These are phyloP conservation scores for Aphanomyces invadans DNA, from an alignment of 352 stramenopile species.

Conservation along the genomic window DNA sequence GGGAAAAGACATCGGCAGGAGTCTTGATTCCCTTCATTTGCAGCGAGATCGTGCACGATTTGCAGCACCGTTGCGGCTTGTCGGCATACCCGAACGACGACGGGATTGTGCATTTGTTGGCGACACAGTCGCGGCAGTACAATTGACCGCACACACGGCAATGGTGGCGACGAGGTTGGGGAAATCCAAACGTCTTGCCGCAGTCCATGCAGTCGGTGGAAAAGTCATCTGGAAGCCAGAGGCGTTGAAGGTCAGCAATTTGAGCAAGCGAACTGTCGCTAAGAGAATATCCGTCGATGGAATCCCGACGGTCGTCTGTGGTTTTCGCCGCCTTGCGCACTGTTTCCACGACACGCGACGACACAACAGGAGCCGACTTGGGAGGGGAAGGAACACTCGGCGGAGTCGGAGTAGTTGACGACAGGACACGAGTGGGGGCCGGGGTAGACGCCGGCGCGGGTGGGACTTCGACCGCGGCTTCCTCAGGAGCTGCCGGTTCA, in stretches of 20 bases:
- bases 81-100: conserved; percentile 74
- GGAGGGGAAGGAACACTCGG: conserved; percentile 2
- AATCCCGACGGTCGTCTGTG: conserved; percentile 31
- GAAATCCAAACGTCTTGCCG: conserved; percentile 70
- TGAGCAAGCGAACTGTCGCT: conserved; percentile 4
- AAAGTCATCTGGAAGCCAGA: conserved; percentile 85
- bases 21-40: conserved; percentile 83
- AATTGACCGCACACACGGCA: conserved; percentile 77
- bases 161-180: conserved; percentile 74
- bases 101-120: conserved; percentile 79
- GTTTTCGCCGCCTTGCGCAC: conserved; percentile 24
- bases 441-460: conserved; percentile 9
- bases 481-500: too few species aligned
- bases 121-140: conserved; percentile 71
- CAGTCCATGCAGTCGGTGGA: conserved; percentile 84
- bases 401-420: conserved; percentile 6
- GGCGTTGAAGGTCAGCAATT: conserved; percentile 65
- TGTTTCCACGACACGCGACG: conserved; percentile 25
- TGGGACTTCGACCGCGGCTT: too few species aligned
- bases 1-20: conserved; percentile 76
- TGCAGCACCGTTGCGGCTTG: conserved; percentile 64
- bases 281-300: conserved; percentile 1
- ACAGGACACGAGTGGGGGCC: not conserved
- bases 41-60: conserved; percentile 71
- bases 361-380: conserved; percentile 22